Base-by-base conservation (phyloP, 148 eudicot species). In the Persicaria tinctoria region DNA sequence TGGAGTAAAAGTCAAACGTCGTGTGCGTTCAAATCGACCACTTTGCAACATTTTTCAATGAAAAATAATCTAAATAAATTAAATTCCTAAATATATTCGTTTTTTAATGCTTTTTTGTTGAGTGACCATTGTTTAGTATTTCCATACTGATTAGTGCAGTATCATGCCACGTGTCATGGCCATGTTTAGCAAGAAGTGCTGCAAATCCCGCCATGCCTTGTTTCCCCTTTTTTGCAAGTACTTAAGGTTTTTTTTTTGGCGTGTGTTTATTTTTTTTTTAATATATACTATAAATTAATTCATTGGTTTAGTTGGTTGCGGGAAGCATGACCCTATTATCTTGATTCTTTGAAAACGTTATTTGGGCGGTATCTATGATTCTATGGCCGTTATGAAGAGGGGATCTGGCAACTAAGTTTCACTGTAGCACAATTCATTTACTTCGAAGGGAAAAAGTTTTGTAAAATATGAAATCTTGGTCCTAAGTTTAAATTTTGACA, bases 21-120 rank as follows among this genome's bases (percentile, higher is more conserved):
- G 59, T 55, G 59, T n/a, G 59, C 59, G 23, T 55, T 55, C 59
- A 55, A 50, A 55, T 55, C 59, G 59, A 55, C n/a, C 53, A 12
- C 53, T 50, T 50, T 50, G 53, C 11, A 12, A 50, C 53, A 50
- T 50, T 50, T 9, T 12, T 50, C 53, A 50, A 50, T 8, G 9
- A 50, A 50, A 50, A 32, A 32, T 32, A 32, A 32, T 32, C 3
- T 32, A 32, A 32, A 32, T 32, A 32, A 32, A 32, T 32, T 32
- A 32, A 32, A 32, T 32, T 32, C 41, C 41, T 32, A 23, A 23
- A 23, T 23, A 23, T 23, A 23, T 23, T 23, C 27, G 27, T 23
- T 23, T 23, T 23, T 23, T 23, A 32, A 32, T 32, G 41, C 3
- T 32, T 32, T 32, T 32, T 32, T 32, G 41, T 32, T 32, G 2